Evolutionary conservation across 2,329 filamentous ascomycete species (phyloP).

Genomic region (Dactylellina haptotyla): DNA sequence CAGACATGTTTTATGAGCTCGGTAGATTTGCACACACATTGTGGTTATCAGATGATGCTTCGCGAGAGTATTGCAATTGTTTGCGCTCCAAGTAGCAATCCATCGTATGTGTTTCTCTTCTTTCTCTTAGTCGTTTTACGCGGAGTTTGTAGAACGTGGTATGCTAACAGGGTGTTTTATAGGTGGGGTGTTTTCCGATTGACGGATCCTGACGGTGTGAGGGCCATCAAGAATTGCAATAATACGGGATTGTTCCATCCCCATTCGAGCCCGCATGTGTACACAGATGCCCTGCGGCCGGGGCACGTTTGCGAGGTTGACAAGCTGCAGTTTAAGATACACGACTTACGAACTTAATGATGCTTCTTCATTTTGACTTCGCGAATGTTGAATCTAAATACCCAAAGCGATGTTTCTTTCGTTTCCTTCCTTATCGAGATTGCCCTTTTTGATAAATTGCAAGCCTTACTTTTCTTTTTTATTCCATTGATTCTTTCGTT

Average conservation of each 20-base stretch:
- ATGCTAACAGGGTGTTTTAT: constrained; percentile 5
- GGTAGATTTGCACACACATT: constrained; percentile 90
- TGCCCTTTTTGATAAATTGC: background rate
- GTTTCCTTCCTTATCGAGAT: background rate
- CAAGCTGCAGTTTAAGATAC: constrained; percentile 71
- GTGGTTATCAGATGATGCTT: constrained; percentile 94
- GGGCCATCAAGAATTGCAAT: constrained; percentile 81
- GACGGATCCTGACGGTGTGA: constrained; percentile 89
- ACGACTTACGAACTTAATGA: constrained; percentile 67
- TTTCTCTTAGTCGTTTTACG: constrained; percentile 6
- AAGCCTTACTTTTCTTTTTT: background rate
- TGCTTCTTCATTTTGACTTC: background rate
- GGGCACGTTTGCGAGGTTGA: constrained; percentile 70
- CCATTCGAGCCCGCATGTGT: constrained; percentile 66
- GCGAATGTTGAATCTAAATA: too few species aligned
- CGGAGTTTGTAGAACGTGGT: constrained; percentile 54
- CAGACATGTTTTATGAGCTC: constrained; percentile 99
- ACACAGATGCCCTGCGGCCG: constrained; percentile 64
- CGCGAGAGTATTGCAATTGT: constrained; percentile 90
- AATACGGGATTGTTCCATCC: constrained; percentile 86
- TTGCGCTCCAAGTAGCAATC: constrained; percentile 83
- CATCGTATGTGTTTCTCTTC: constrained; percentile 67
- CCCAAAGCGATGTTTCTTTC: too few species aligned
- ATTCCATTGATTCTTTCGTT: background rate
- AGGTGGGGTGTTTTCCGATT: constrained; percentile 92